These are phyloP conservation scores for Paramecium biaurelia DNA, from an alignment of 73 alveolate genomes.

Conservation along the genomic window DNA sequence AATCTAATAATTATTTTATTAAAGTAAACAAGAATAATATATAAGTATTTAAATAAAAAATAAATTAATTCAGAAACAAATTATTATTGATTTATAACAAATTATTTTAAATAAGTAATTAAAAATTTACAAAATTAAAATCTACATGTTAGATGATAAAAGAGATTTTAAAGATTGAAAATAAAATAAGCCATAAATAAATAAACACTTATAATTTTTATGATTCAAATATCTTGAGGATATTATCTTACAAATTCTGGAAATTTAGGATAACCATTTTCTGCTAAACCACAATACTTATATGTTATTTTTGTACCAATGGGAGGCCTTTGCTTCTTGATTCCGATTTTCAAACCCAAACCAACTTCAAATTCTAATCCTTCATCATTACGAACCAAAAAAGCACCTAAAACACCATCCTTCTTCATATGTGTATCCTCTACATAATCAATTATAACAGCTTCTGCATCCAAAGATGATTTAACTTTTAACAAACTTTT, in stretches of 20 bases:
- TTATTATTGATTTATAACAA: neutral
- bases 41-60: neutral
- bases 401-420: slow-evolving; percentile 62
- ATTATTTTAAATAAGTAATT: neutral
- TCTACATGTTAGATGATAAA: too few species aligned
- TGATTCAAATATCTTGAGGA: neutral
- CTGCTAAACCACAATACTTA: slow-evolving; percentile 59
- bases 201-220: neutral
- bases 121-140: neutral
- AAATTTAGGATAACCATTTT: slow-evolving; percentile 51
- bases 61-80: neutral
- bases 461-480: slow-evolving; percentile 67
- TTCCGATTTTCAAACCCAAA: slow-evolving; percentile 54
- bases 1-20: neutral
- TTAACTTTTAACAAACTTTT: slow-evolving; percentile 61
- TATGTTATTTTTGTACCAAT: slow-evolving; percentile 64
- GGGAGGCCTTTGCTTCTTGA: slow-evolving; percentile 64
- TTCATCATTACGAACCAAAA: neutral
- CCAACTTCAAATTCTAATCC: slow-evolving; percentile 65
- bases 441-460: slow-evolving; percentile 56
- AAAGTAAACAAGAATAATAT: neutral
- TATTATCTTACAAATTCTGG: neutral
- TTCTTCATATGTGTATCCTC: slow-evolving; percentile 64
- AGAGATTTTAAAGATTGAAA: too few species aligned
- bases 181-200: neutral